Conservation (phyloP, 371 early-diverging fungal species). For the Mucor sp. region DNA sequence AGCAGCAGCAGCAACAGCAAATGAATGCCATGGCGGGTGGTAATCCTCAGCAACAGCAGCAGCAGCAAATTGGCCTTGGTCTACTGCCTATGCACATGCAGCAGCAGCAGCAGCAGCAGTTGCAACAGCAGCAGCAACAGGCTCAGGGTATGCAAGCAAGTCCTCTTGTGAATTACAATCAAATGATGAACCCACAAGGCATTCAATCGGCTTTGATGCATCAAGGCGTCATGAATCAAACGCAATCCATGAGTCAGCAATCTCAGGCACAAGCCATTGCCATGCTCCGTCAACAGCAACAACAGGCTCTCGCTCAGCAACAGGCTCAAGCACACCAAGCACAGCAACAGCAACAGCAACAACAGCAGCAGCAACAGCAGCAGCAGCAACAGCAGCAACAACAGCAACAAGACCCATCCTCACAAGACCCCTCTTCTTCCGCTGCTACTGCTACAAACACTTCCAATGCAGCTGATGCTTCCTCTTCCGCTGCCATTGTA, state of each 20-base stretch:
- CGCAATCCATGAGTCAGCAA: constrained; percentile 12
- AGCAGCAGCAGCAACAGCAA: constrained; percentile 24
- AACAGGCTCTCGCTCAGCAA: constrained; percentile 2
- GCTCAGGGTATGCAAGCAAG: neutral
- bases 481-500: neutral
- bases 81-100: constrained; percentile 14
- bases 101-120: neutral
- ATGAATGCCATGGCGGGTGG: constrained; percentile 11
- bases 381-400: constrained; percentile 15
- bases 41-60: constrained; percentile 12
- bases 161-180: constrained; percentile 1
- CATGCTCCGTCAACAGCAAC: constrained; percentile 17
- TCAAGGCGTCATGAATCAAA: constrained; percentile 3
- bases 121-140: constrained; percentile 1
- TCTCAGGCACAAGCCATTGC: constrained; percentile 21
- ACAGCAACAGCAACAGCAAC: constrained; percentile 18
- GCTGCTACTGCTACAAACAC: neutral
- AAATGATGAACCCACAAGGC: neutral
- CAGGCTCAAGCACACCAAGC: neutral
- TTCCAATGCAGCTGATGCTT: neutral
- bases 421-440: neutral
- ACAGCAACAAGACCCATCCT: neutral
- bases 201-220: neutral
- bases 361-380: constrained; percentile 15
- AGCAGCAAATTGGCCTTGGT: neutral